phyloP scores from a whole-genome alignment of 2,329 filamentous ascomycete species.

The Aspergillus luchuensis region DNA sequence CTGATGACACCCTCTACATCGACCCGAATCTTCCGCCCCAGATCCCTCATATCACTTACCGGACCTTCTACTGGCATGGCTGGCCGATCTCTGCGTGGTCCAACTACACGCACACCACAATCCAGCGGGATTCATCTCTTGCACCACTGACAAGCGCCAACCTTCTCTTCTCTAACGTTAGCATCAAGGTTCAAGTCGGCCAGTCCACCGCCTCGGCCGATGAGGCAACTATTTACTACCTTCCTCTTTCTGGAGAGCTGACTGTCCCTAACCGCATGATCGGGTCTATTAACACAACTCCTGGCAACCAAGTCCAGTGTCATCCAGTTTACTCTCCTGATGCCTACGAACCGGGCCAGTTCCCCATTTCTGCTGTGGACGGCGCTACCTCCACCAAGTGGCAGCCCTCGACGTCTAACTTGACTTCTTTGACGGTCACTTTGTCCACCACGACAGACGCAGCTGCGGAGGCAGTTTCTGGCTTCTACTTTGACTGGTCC shows the following conservation, averaged over 20 bases:
- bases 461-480: constrained; percentile 34
- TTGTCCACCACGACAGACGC: constrained; percentile 44
- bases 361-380: constrained; percentile 67
- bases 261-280: constrained; percentile 61
- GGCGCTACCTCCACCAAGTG: constrained; percentile 67
- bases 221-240: constrained; percentile 47
- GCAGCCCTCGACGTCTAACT: constrained; percentile 59
- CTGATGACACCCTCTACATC: constrained; percentile 61
- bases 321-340: constrained; percentile 53
- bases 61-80: constrained; percentile 68
- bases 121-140: constrained; percentile 55
- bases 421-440: constrained; percentile 60
- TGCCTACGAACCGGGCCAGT: constrained; percentile 63
- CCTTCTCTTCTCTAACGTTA: constrained; percentile 52
- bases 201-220: constrained; percentile 36
- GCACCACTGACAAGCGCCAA: constrained; percentile 56
- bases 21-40: constrained; percentile 68
- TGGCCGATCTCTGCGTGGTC: constrained; percentile 63
- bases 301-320: constrained; percentile 68
- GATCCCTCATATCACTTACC: constrained; percentile 61
- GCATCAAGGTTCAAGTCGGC: constrained; percentile 63
- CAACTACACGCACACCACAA: constrained; percentile 65
- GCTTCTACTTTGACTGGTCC: constrained; percentile 64
- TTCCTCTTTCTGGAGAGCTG: constrained; percentile 55
- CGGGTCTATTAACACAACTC: constrained; percentile 55